phyloP scores from a whole-genome alignment of 2,329 filamentous ascomycete genomes.

The Talaromyces sp. region DNA sequence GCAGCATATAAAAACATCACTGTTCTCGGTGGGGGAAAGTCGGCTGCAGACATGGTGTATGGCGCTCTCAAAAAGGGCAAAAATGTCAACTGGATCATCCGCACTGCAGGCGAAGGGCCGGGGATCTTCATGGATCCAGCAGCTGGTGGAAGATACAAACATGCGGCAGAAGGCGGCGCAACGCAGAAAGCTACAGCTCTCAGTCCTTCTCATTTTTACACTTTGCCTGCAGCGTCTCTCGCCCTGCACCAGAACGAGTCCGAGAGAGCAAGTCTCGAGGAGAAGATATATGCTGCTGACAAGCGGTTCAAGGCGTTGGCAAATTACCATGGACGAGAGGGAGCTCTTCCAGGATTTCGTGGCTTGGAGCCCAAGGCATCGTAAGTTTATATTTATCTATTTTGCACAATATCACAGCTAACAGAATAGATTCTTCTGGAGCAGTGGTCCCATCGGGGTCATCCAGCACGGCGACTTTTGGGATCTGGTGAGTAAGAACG shows the following conservation, averaged over 20 bases:
- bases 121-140: conserved; percentile 8
- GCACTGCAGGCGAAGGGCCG: conserved; percentile 3
- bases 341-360: conserved; percentile 6
- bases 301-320: conserved; percentile 5
- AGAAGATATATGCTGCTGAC: conserved; percentile 6
- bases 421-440: conserved; percentile 8
- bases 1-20: conserved; percentile 3
- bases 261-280: conserved; percentile 2
- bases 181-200: conserved; percentile 1
- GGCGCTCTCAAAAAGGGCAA: conserved; percentile 1
- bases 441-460: conserved; percentile 5
- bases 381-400: neutral
- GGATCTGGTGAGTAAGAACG: conserved; percentile 6
- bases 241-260: conserved; percentile 1
- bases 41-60: conserved; percentile 7
- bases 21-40: conserved; percentile 6
- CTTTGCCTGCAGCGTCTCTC: neutral
- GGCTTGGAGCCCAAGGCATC: conserved; percentile 6
- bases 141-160: conserved; percentile 3
- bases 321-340: conserved; percentile 3
- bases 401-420: neutral
- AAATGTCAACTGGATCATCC: conserved; percentile 8
- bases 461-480: conserved; percentile 5
- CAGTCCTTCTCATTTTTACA: conserved; percentile 6
- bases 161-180: conserved; percentile 6